Base-by-base conservation (phyloP, 208 protist species). In the Crithidia brevicula region DNA sequence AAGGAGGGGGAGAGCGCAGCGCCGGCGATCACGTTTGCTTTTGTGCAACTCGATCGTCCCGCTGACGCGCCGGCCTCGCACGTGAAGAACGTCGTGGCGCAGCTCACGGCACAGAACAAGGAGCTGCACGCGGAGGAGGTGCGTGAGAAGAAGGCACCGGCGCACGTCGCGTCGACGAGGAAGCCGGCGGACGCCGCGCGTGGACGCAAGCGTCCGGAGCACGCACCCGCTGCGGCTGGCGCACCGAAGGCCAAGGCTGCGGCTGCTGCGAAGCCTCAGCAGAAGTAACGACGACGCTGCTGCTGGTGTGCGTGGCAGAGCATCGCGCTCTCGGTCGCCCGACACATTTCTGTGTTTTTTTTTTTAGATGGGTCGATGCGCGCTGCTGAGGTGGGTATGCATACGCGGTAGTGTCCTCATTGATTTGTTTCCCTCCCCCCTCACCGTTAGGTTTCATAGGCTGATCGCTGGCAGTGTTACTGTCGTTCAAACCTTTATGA, bases 1-100 rank as follows among this genome's bases (percentile, higher is more conserved):
- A 86, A 80, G 50, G 83, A 93, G 60, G 47, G 79, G 15, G 74
- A n/a, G 38, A 9, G 4, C 11, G 27, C 22, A 6, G 20, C 69
- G 3, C 54, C 84, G 34, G 73, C 61, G 15, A 81, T 86, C 46
- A 91, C 88, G 16, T 89, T 85, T 67, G 82, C 88, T 11, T 93
- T 93, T 61, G 82, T 93, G n/a, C 84, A 91, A 64, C 69, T 93
- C 27, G 82, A 91, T 40, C 79, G 79, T 43, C 71, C 80, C 10
- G 82, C 77, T 23, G 84, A 82, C 46, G 74, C 76, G 52, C 38
- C 77, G 4, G 79, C 75, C 22, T 72, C 61, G 34, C 67, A 84
- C 36, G 73, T 86, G 38, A 81, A 82, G 67, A 71, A 53, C 11
- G 74, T 69, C 1, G 62, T 92, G 13, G 58, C 64, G 8, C 77